Base-by-base conservation (phyloP, 805 yeast genomes). In the Kodamaea kaohsiungensis region DNA sequence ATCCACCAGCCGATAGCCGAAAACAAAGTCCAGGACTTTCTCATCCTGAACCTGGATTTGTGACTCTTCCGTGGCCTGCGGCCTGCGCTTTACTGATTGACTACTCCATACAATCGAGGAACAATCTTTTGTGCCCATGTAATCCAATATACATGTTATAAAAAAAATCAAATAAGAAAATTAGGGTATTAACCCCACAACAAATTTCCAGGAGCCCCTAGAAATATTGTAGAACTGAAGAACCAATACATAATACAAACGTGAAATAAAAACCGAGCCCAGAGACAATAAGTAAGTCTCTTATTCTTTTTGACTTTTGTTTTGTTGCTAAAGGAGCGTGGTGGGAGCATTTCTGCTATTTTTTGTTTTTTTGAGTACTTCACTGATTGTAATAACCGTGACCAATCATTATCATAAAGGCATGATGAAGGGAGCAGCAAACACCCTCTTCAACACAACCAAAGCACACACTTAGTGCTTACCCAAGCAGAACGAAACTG, bases 401-500 rank as follows among this genome's bases (percentile, higher is more conserved):
- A 40, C 25, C 25, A 42, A n/a, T 48, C 51, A 37, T 49, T 39
- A 40, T 40, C 45, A 16, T 40, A 17, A 39, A 39, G 19, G 19
- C 45, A 5, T 40, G 45, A 40, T 7, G 42, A 38, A 22, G 25
- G 25, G 25, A 6, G 25, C 25, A 22, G 25, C 25, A 22, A 22
- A 22, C 25, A 22, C 25, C 25, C 25, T 22, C 25, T 22, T 22
- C 25, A 22, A 22, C 25, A n/a, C 25, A 22, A 22, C 25, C 25
- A n/a, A n/a, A n/a, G n/a, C n/a, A 22, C 25, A 22, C 25, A 27
- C 33, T 46, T 46, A 46, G 40, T 69, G 67, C 56, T 70, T 73
- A 43, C 77, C 75, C 62, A 76, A 65, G 58, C 79, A 74, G 60
- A 76, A 73, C 47, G 72, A 67, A 33, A 75, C 71, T 10, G 68